phyloP scores from a whole-genome alignment of 768 basidiomycete species.

The Leccinum disarticulatum region DNA sequence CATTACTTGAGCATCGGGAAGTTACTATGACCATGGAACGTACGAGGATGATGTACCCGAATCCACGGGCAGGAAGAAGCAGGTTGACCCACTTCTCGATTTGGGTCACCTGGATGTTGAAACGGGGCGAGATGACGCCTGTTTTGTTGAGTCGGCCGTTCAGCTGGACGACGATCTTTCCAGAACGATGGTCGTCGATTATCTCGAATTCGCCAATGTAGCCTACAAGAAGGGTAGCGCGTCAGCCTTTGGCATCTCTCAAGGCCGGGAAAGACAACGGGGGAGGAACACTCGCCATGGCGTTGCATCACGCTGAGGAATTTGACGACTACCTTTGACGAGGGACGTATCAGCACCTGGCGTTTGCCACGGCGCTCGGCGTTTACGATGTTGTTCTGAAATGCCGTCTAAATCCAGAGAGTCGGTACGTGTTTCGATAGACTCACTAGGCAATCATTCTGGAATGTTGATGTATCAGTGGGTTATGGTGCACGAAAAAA shows the following conservation, averaged over 20 bases:
- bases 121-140: constrained; percentile 99
- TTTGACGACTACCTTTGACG: constrained; percentile 97
- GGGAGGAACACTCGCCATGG: constrained; percentile 66
- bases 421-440: neutral
- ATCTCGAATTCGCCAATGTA: constrained; percentile 99
- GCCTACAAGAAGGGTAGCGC: constrained; percentile 44
- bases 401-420: constrained; percentile 5
- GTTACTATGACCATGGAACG: constrained; percentile 26
- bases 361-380: constrained; percentile 99
- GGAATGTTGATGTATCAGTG: neutral
- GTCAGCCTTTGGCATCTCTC: neutral
- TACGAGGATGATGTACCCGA: constrained; percentile 94
- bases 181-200: constrained; percentile 97
- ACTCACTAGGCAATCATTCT: constrained; percentile 61
- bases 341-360: constrained; percentile 95
- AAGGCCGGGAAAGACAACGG: neutral
- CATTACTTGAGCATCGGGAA: neutral
- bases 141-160: constrained; percentile 99
- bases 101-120: constrained; percentile 90
- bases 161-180: constrained; percentile 97
- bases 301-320: constrained; percentile 99
- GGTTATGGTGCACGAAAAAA: neutral
- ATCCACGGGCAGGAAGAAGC: constrained; percentile 92
- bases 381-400: constrained; percentile 96
- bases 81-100: constrained; percentile 98